Conservation (phyloP, 495 filamentous ascomycete species). For the Aspergillus egyptiacus region DNA sequence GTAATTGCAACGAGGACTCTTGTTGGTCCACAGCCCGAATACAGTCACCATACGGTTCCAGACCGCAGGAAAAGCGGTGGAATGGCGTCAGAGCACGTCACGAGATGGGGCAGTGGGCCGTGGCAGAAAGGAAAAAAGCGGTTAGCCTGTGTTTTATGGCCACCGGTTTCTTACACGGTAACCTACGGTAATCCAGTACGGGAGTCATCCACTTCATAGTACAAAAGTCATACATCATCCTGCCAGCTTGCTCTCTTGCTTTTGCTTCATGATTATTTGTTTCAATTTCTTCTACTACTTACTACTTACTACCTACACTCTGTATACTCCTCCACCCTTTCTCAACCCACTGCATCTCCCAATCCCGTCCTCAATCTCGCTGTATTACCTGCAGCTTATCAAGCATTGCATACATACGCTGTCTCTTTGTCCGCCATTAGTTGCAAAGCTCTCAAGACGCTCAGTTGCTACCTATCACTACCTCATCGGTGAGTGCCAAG, state of each 20-base stretch:
- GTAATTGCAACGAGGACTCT: slow-evolving; percentile 19
- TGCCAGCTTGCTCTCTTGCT: slow-evolving; percentile 24
- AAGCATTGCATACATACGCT: slow-evolving; percentile 8
- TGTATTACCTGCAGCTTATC: background rate
- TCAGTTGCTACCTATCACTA: slow-evolving; percentile 1
- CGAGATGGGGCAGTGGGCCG: slow-evolving; percentile 34
- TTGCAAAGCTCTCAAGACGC: slow-evolving; percentile 2
- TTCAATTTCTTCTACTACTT: slow-evolving; percentile 7
- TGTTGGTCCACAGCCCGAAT: slow-evolving; percentile 20
- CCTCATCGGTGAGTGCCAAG: slow-evolving; percentile 12
- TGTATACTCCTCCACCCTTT: background rate
- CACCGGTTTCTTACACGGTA: slow-evolving; percentile 10
- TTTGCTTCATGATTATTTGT: slow-evolving; percentile 21
- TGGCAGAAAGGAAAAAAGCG: slow-evolving; percentile 39
- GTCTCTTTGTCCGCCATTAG: background rate
- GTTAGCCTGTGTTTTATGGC: slow-evolving; percentile 21
- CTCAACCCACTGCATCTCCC: slow-evolving; percentile 1
- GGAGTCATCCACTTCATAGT: too few species aligned
- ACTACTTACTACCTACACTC: too few species aligned
- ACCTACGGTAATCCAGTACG: background rate
- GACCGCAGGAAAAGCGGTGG: slow-evolving; percentile 12
- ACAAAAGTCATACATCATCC: slow-evolving; percentile 17
- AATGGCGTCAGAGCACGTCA: slow-evolving; percentile 40
- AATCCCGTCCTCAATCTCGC: background rate
- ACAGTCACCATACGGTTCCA: slow-evolving; percentile 24